Evolutionary conservation across 129 eudicot species (phyloP), one percentile per base, ranked within the genome.

Genomic region (Artemisia argyi): DNA sequence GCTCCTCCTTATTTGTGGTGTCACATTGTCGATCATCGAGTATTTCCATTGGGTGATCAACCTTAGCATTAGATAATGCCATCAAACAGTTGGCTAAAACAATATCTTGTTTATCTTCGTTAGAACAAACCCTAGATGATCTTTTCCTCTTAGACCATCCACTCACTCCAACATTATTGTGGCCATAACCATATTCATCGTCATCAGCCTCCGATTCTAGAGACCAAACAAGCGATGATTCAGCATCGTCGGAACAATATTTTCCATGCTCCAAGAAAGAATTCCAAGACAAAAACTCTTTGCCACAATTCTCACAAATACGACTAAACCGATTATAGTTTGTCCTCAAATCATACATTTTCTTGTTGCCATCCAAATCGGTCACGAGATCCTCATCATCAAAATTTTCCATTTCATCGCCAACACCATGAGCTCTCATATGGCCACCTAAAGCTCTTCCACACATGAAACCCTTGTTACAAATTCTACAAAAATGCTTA

Each of bases 401-500:
- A 24, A 83, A 14, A 53, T 48, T 78, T 3, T 51, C 83, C 28
- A 50, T 66, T 49, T 86, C 96, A 66, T 86, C 96, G 0, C 86
- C 92, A 42, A 86, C 83, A 15, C 90, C 96, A 56, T 88, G 95
- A 58, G 95, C 90, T 50, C 95, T 79, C 95, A 88, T 88, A 69
- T 85, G 95, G 18, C 95, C 95, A 32, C 90, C 95, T 16, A 89
- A 76, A 47, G 96, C 96, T 69, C 91, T 60, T 22, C 65, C 65
- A 60, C 96, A 90, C 89, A 90, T 71, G 63, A 90, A 90, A n/a
- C 96, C 96, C 72, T 85, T 90, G 59, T 83, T 87, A 75, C 96
- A 90, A 32, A 88, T 76, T 65, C 80, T 83, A 47, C 95, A 88
- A 82, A 85, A 83, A 73, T 88, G 91, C 76, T 88, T 88, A 54